Base-by-base conservation (phyloP, 257 asterid species). In the Solanum medicagineum region DNA sequence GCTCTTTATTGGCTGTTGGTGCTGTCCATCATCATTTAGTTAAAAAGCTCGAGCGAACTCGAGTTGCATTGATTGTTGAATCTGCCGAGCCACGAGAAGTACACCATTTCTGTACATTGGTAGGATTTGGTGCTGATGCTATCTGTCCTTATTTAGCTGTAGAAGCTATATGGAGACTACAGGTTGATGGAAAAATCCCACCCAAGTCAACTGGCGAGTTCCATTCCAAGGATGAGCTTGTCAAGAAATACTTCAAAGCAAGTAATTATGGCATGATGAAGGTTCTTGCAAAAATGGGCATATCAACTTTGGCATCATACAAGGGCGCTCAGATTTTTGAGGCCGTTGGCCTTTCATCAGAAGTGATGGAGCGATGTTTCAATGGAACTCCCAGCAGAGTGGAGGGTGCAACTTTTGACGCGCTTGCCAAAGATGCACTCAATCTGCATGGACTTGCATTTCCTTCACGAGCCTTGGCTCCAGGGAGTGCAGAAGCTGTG, bases 41-140 rank as follows among this genome's bases (percentile, higher is more conserved):
- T 45, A 92, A 94, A 90, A 95, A 92, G 83, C 99, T 94, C 32
- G 99, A 95, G 91, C 90, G 99, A 60, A 97, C 99, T 70, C 97
- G 94, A n/a, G 98, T 91, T 63, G 99, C 97, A 65, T 89, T 97
- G 91, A 88, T 97, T 56, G 84, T 97, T 84, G 99, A 97, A 85
- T 95, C 99, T 57, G 99, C 99, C 6, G 99, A 97, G 91, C 99
- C 99, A 60, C 97, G 99, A 62, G 99, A 97, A 91, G 99, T 97
- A 84, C 99, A 97, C 87, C 99, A 97, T 88, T 97, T 97, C 88
- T 97, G 99, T 85, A 95, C 99, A 8, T 95, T 97, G 59, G 97
- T 97, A 10, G 99, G 99, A 87, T 97, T 97, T 89, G 99, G 99
- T 62, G 99, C 97, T 20, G 99, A 97, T 89, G 99, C 98, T 36